Evolutionary conservation across 1,284 basidiomycete species (phyloP), one percentile per base, ranked within the genome.

Genomic region (Lignosus rhinocerotis): DNA sequence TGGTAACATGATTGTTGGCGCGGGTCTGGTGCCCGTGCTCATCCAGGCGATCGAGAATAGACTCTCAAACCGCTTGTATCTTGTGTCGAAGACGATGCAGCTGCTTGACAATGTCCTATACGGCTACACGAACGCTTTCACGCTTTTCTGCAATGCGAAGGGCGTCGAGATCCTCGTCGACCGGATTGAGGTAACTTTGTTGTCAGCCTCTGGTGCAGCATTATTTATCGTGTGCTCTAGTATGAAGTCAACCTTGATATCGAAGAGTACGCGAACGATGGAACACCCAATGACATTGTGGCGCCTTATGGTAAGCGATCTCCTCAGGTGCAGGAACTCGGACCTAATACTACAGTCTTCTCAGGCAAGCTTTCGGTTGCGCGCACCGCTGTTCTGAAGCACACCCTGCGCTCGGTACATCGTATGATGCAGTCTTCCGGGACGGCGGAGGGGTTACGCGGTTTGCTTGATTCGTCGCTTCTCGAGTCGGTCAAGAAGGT

Each of bases 401-500:
- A 95, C 63, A 84, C 94, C n/a, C 76, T 99, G 45, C 89, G 97
- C 45, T 94, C 95, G 0, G 87, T 97, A 75, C 93, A 96, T 69
- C 89, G 96, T 43, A 94, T 99, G 86, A 97, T 99, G 92, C 92
- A 94, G 69, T 90, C 92, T 0, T 91, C 94, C 0, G 95, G 96
- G 4, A 95, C 94, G 3, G 85, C 93, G 11, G 97, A 99, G 70
- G 95, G 96, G 1, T 82, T 99, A 32, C 88, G 97, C 39, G 96
- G 95, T 42, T 80, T 99, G 44, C 94, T 98, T 59, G 97, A 99
- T 73, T 91, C 92, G 38, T 88, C 94, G 3, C 78, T 99, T 16
- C 80, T 95, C 47, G 85, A 87, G 68, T 94, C 93, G 1, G 82
- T 97, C 71, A 94, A 94, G 78, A 88, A 85, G 71, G 92, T 99